These are phyloP conservation scores for Myriosclerotinia curreyana DNA, from an alignment of 2,329 filamentous ascomycete species.

Conservation along the genomic window DNA sequence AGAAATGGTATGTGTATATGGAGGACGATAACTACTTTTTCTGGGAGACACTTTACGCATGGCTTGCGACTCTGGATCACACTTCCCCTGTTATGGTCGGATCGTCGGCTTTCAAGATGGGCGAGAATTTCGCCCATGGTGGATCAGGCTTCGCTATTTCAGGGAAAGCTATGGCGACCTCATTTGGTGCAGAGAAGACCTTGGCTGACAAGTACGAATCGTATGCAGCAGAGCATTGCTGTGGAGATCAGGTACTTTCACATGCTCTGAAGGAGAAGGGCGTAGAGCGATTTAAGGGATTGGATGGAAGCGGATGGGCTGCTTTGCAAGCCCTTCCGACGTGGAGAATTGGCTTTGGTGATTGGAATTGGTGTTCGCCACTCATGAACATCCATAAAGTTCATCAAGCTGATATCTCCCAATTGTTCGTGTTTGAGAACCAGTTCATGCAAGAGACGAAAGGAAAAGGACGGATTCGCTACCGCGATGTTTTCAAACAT, in stretches of 20 bases:
- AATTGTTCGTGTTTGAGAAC: constrained; percentile 23
- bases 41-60: constrained; percentile 51
- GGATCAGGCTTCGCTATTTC: constrained; percentile 56
- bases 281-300: constrained; percentile 18
- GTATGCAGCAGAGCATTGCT: constrained; percentile 23
- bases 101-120: constrained; percentile 45
- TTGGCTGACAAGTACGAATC: constrained; percentile 19
- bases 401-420: constrained; percentile 25
- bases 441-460: constrained; percentile 21
- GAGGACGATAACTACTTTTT: constrained; percentile 58
- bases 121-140: constrained; percentile 52
- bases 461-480: constrained; percentile 20
- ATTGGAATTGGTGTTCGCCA: constrained; percentile 24
- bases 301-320: constrained; percentile 24
- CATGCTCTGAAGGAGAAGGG: constrained; percentile 22
- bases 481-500: constrained; percentile 24
- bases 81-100: constrained; percentile 46
- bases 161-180: constrained; percentile 46
- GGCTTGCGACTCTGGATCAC: constrained; percentile 47
- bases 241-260: constrained; percentile 25
- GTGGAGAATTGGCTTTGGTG: constrained; percentile 23
- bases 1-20: constrained; percentile 59
- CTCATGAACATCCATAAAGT: constrained; percentile 27
- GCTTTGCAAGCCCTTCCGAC: constrained; percentile 22
- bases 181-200: constrained; percentile 20